Percentiles rank a stretch among this genome's conserved stretches.
Evolutionary conservation across 768 basidiomycete genomes (phyloP).

Genomic region (Hypsizygus marmoreus): DNA sequence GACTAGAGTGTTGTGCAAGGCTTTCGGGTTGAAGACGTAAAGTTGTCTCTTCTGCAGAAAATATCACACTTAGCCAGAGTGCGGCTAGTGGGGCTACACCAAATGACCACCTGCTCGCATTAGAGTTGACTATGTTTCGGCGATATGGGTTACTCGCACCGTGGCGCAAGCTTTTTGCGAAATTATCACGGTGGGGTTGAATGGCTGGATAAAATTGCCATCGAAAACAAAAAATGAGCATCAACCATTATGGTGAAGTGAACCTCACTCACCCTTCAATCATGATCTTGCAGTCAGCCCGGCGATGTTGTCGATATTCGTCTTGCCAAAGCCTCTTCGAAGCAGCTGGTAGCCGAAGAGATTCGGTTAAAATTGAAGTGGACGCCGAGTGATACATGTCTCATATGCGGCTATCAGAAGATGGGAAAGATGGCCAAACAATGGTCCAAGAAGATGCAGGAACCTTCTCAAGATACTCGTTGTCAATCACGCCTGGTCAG

Average conservation of each 20-base stretch:
- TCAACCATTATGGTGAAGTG: no score
- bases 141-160: no score
- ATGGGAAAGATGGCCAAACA: no score
- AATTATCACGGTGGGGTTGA: not conserved
- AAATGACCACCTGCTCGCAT: constrained; percentile 12
- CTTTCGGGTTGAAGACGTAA: constrained; percentile 38
- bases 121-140: not conserved
- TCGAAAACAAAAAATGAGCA: not conserved
- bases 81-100: constrained; percentile 4
- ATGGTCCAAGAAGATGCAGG: no score
- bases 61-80: not conserved
- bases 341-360: constrained; percentile 17
- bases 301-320: constrained; percentile 31
- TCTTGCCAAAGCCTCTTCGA: constrained; percentile 14
- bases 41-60: constrained; percentile 17
- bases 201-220: constrained; percentile 14
- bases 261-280: constrained; percentile 23
- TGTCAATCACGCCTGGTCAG: no score
- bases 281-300: constrained; percentile 30
- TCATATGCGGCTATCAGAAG: no score
- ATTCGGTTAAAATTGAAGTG: not conserved
- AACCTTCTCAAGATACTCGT: no score
- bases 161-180: not conserved
- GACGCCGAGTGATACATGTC: not conserved
- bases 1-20: constrained; percentile 33